Evolutionary conservation across 1,139 yeast genomes (phyloP).

Genomic region (Suhomyces kunorum): DNA sequence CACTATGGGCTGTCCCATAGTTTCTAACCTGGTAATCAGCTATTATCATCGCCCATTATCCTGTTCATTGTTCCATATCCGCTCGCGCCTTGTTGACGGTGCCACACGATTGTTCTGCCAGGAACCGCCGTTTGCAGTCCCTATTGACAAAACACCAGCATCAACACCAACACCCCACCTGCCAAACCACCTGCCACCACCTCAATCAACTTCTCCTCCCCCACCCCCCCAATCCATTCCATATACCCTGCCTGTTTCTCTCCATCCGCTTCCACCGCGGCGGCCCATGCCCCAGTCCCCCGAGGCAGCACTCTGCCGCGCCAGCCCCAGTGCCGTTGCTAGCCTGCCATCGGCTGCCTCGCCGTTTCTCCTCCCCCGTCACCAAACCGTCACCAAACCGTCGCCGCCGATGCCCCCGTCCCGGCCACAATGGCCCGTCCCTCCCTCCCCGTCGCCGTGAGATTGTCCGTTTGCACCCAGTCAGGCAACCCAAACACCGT

Average conservation of each 20-base stretch:
- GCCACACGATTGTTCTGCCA: not conserved
- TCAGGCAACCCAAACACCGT: conserved; percentile 11
- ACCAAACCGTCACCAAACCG: not conserved
- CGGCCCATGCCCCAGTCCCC: not conserved
- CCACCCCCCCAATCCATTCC: too few species aligned
- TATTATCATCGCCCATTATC: too few species aligned
- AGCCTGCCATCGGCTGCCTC: conserved; percentile 5
- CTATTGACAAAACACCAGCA: not conserved
- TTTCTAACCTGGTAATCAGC: too few species aligned
- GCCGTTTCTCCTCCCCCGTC: conserved; percentile 2
- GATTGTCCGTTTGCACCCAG: conserved; percentile 10
- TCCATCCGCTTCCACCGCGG: not conserved
- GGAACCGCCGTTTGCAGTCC: not conserved
- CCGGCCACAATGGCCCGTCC: too few species aligned
- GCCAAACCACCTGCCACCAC: too few species aligned
- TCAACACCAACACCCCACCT: too few species aligned
- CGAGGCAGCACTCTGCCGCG: conserved; percentile 1
- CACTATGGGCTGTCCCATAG: too few species aligned
- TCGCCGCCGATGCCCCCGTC: not conserved
- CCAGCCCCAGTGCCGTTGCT: conserved; percentile 4
- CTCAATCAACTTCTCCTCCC: too few species aligned
- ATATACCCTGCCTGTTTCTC: too few species aligned
- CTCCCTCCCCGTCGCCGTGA: conserved; percentile 1
- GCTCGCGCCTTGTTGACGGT: not conserved
- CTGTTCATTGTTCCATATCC: too few species aligned